Base-by-base conservation (phyloP, 2,329 filamentous ascomycete species). In the Cladosporium sp. region DNA sequence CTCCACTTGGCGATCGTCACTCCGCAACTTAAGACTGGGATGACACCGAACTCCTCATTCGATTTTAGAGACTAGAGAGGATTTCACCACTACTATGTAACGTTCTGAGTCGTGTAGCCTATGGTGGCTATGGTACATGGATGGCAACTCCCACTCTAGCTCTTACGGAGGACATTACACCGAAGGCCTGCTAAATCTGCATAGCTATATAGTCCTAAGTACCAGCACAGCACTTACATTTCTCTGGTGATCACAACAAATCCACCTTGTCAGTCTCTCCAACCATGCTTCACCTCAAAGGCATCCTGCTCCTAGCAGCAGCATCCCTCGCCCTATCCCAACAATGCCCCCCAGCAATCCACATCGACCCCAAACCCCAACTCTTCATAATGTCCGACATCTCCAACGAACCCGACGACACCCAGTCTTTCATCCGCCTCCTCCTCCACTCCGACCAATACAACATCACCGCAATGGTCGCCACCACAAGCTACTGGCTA, bases 361-460 rank as follows among this genome's bases (percentile, higher is more conserved):
- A 65, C 16, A 56, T 71, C 28, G 69, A 69, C 58, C 64, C 53
- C 53, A 66, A 70, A 54, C 67, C 67, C 25, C 70, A 68, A 61
- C 65, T 74, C 63, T 73, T 73, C 64, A 64, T 73, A 61, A 58
- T 72, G 69, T 70, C 70, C 13, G 71, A 74, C 63, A 74, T 73
- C 23, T 71, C 72, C 2, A 73, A 73, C 59, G 72, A 73, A 49
- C 71, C 71, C 3, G 71, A 73, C 53, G 72, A 74, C 36, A 70
- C 71, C 13, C 71, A 71, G 68, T 70, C 68, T 7, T 71, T 72
- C 59, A 69, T 72, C 21, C 59, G 72, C 18, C 53, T 73, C 11
- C 63, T 73, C 6, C 48, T 71, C 2, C 71, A 74, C 62, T 63
- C 70, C 2, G 69, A 73, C 36, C 66, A 70, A 30, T 69, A 70